Conservation (phyloP, 805 yeast genomes). For the Pichia cephalocereana region DNA sequence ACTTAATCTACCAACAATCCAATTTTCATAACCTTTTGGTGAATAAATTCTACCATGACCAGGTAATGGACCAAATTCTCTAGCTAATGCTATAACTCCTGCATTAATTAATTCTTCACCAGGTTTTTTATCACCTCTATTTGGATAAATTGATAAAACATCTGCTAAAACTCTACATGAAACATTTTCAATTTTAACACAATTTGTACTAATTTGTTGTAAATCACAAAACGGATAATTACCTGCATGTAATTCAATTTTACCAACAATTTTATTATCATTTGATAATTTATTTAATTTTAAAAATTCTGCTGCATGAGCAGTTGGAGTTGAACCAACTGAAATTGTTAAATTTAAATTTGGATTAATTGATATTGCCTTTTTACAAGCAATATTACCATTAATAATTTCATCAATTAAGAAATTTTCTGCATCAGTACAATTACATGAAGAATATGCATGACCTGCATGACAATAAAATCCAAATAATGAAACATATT, state of each 20-base stretch:
- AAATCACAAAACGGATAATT: slow-evolving; percentile 65
- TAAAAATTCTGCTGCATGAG: slow-evolving; percentile 39
- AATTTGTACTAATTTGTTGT: slow-evolving; percentile 64
- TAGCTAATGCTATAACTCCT: slow-evolving; percentile 60
- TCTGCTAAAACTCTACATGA: slow-evolving; percentile 49
- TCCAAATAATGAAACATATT: slow-evolving; percentile 45
- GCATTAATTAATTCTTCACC: slow-evolving; percentile 62
- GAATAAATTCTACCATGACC: slow-evolving; percentile 42
- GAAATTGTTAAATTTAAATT: slow-evolving; percentile 38
- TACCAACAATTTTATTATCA: slow-evolving; percentile 23
- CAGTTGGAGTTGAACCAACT: slow-evolving; percentile 78
- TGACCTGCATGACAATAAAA: slow-evolving; percentile 77
- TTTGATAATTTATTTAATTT: slow-evolving; percentile 5
- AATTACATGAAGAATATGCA: slow-evolving; percentile 43
- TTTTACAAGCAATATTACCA: slow-evolving; percentile 45
- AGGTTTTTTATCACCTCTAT: slow-evolving; percentile 38
- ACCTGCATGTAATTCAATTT: slow-evolving; percentile 69
- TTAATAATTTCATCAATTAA: slow-evolving; percentile 47
- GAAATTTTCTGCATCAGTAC: slow-evolving; percentile 36
- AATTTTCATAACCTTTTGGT: slow-evolving; percentile 37
- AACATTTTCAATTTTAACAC: slow-evolving; percentile 36
- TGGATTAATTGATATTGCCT: slow-evolving; percentile 29
- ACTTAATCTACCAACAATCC: slow-evolving; percentile 56
- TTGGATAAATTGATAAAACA: slow-evolving; percentile 49
- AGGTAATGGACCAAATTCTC: slow-evolving; percentile 51